phyloP scores from a whole-genome alignment of 495 filamentous ascomycete species.

The Pyrenula aspistea region DNA sequence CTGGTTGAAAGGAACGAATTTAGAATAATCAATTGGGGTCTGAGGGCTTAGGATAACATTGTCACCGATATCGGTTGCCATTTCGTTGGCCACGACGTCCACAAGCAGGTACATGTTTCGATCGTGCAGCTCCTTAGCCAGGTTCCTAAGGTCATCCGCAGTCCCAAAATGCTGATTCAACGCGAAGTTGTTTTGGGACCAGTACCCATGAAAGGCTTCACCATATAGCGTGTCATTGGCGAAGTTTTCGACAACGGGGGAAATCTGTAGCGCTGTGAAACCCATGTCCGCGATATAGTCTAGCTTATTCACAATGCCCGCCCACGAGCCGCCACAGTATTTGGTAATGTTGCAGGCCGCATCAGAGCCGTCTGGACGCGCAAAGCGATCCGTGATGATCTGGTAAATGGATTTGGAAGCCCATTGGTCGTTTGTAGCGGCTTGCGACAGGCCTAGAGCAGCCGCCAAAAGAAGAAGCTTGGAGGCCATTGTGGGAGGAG shows the following conservation, averaged over 20 bases:
- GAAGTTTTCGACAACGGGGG: conserved; percentile 47
- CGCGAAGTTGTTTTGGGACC: conserved; percentile 49
- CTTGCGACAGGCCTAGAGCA: too few species aligned
- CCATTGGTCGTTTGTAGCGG: too few species aligned
- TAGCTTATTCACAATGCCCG: conserved; percentile 44
- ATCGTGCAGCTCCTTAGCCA: conserved; percentile 39
- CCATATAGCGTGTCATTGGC: conserved; percentile 28
- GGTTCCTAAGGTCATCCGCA: conserved; percentile 38
- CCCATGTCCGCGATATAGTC: conserved; percentile 49
- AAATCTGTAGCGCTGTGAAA: conserved; percentile 62
- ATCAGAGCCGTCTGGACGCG: conserved; percentile 42
- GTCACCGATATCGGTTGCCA: conserved; percentile 40
- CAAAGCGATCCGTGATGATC: conserved; percentile 57
- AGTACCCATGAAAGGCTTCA: conserved; percentile 54
- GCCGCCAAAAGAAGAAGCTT: too few species aligned
- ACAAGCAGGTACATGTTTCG: conserved; percentile 55
- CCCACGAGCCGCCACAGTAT: conserved; percentile 61
- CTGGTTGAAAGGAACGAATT: conserved; percentile 48
- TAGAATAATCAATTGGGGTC: conserved; percentile 39
- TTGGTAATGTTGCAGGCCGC: conserved; percentile 28
- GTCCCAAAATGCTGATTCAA: conserved; percentile 52
- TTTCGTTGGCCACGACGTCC: conserved; percentile 60
- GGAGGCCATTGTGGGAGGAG: too few species aligned
- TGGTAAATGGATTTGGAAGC: conserved; percentile 49
- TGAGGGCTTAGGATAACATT: conserved; percentile 5